phyloP scores from a whole-genome alignment of 129 eudicot genomes.

The Mikania micrantha region DNA sequence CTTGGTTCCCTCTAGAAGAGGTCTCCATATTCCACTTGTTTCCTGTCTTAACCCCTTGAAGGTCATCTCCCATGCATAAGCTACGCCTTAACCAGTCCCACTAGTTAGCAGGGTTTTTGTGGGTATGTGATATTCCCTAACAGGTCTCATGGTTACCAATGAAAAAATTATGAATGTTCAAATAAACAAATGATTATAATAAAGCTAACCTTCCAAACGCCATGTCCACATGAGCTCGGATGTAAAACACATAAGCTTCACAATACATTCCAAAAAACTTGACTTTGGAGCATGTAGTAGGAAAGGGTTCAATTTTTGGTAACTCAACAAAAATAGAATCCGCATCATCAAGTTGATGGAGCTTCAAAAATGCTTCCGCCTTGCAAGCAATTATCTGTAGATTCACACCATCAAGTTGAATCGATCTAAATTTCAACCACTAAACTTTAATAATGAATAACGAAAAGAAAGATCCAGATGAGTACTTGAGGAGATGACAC shows the following conservation, averaged over 20 bases:
- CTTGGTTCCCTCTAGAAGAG: neutral
- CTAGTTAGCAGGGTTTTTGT: neutral
- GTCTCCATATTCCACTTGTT: neutral
- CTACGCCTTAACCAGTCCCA: neutral
- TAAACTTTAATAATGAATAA: neutral
- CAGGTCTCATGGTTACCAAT: neutral
- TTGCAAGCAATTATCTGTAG: conserved; percentile 46
- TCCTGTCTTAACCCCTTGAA: neutral
- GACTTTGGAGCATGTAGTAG: conserved; percentile 34
- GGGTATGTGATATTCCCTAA: neutral
- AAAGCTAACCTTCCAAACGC: conserved; percentile 51
- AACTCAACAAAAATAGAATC: conserved; percentile 34
- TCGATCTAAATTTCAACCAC: neutral
- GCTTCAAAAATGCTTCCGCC: conserved; percentile 57
- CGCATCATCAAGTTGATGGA: conserved; percentile 43
- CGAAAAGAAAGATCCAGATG: neutral
- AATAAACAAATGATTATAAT: neutral
- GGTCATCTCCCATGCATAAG: neutral
- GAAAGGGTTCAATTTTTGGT: conserved; percentile 42
- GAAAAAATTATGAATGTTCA: neutral
- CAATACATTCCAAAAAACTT: conserved; percentile 41
- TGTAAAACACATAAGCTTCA: conserved; percentile 45
- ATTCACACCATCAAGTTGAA: neutral
- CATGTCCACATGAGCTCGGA: conserved; percentile 50
- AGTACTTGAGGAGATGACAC: conserved; percentile 48